These are phyloP conservation scores for Pyrenochaeta sp. DNA, from an alignment of 2,329 filamentous ascomycete genomes.

Conservation along the genomic window DNA sequence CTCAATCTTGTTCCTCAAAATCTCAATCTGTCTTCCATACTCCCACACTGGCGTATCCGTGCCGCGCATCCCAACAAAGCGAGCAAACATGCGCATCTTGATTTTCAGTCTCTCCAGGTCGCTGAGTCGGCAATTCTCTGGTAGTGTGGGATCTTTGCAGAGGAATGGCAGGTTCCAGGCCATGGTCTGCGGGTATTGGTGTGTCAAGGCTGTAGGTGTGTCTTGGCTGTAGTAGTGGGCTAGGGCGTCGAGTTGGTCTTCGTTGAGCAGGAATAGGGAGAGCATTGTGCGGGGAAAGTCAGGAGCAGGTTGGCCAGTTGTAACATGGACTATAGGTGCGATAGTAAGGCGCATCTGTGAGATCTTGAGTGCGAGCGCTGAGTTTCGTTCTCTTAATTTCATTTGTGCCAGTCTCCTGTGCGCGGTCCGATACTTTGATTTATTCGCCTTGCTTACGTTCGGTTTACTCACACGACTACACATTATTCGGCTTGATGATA, in stretches of 20 bases:
- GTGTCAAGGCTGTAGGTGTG: slow-evolving; percentile 57
- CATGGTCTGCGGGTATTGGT: slow-evolving; percentile 74
- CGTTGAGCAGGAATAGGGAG: slow-evolving; percentile 77
- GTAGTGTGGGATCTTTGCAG: slow-evolving; percentile 22
- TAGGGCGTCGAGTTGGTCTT: slow-evolving; percentile 73
- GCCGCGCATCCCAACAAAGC: slow-evolving; percentile 76
- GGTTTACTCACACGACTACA: slow-evolving; percentile 17
- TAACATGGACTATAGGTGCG: slow-evolving; percentile 69
- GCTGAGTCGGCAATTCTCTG: slow-evolving; percentile 36
- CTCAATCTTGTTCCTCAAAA: slow-evolving; percentile 36
- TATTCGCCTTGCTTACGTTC: slow-evolving; percentile 21
- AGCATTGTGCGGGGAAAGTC: slow-evolving; percentile 73
- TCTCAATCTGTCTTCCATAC: slow-evolving; percentile 52
- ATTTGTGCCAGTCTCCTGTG: slow-evolving; percentile 19
- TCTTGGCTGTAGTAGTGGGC: slow-evolving; percentile 78
- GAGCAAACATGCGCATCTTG: slow-evolving; percentile 75
- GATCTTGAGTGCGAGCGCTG: slow-evolving; percentile 68
- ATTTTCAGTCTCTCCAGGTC: slow-evolving; percentile 53
- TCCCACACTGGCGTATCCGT: slow-evolving; percentile 63
- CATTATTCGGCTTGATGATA: slow-evolving; percentile 5
- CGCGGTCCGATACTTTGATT: slow-evolving; percentile 10
- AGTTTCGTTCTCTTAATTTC: slow-evolving; percentile 37
- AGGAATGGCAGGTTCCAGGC: slow-evolving; percentile 63
- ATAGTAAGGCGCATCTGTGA: slow-evolving; percentile 71
- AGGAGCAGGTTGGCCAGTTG: slow-evolving; percentile 69